Conservation (phyloP, 164 flowering plant species). For the Umbilicus rupestris region DNA sequence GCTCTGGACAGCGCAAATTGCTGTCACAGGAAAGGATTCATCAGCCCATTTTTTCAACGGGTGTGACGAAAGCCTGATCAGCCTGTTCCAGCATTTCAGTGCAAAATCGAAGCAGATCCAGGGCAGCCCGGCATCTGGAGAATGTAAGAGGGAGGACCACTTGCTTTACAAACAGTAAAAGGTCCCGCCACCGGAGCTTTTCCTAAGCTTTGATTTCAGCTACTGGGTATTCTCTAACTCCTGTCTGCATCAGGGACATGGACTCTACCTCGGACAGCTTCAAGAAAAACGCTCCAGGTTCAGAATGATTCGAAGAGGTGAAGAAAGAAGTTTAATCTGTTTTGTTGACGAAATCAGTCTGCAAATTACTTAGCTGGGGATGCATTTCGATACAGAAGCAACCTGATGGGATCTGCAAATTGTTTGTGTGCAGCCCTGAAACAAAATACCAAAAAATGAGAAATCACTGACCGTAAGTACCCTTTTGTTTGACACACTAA, state of each 20-base stretch:
- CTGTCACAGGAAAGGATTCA: slow-evolving; percentile 85
- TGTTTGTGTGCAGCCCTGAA: slow-evolving; percentile 94
- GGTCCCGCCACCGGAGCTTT: slow-evolving; percentile 69
- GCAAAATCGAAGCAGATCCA: slow-evolving; percentile 75
- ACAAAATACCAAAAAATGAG: slow-evolving; percentile 12
- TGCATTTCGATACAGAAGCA: slow-evolving; percentile 79
- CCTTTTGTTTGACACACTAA: no score
- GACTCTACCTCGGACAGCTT: slow-evolving; percentile 84
- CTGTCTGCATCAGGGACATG: slow-evolving; percentile 75
- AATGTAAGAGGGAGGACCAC: slow-evolving; percentile 69
- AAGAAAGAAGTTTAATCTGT: no score
- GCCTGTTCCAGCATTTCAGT: slow-evolving; percentile 76
- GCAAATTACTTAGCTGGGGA: slow-evolving; percentile 67
- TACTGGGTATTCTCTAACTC: slow-evolving; percentile 41
- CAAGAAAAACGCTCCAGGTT: slow-evolving; percentile 81
- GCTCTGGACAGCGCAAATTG: slow-evolving; percentile 77
- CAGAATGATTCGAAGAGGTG: no score
- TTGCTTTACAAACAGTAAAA: slow-evolving; percentile 48
- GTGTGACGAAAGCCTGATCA: slow-evolving; percentile 68
- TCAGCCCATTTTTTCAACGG: slow-evolving; percentile 77
- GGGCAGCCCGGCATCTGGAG: slow-evolving; percentile 67
- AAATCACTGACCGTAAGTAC: no score
- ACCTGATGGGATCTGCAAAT: slow-evolving; percentile 68
- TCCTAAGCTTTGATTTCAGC: slow-evolving; percentile 64
- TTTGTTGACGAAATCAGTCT: no score